Base-by-base conservation (phyloP, 441 rosid species). In the Adansonia gregorii region DNA sequence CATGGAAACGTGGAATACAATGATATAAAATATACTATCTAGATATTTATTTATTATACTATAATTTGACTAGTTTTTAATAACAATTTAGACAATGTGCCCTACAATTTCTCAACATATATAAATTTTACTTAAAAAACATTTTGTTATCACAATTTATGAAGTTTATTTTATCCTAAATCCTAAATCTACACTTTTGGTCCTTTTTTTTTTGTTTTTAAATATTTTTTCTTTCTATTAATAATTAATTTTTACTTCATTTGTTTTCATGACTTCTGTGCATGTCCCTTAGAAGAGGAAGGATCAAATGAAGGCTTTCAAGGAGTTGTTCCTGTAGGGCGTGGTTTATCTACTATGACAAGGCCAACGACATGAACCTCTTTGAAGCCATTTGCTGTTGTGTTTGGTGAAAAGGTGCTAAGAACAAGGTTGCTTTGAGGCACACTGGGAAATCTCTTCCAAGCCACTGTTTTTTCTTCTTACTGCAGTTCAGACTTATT, bases 271-370 rank as follows among this genome's bases (percentile, higher is more conserved):
- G n/a, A 67, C 31, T 8, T 39, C 19, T 74, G 10, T 87, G 87
- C 90, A 88, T 97, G 81, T 86, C 65, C 86, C n/a, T 14, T 86
- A 61, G 95, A 84, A 71, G 97, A 86, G 83, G 94, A 85, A 84
- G 95, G 88, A 83, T 70, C 89, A 24, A 86, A 80, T 76, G 93
- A 88, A 82, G 89, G 86, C 75, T 87, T 85, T 80, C 88, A 80
- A 43, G 97, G 95, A 78, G 87, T 85, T 74, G 74, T 89, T 67
- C 97, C 97, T n/a, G 82, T 82, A 60, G 99, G 98, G 78, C 93
- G 99, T 31, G 99, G 99, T 79, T 85, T 92, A 76, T 92, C 99
- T 76, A 94, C 97, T 63, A 95, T 92, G 91, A 95, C 97, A 27
- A 80, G 97, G 71, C 99, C 99, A 75, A 95, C 98, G 48, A 94